Evolutionary conservation across 2,329 filamentous ascomycete species (phyloP).

Genomic region (Paraconiothyrium brasiliense): DNA sequence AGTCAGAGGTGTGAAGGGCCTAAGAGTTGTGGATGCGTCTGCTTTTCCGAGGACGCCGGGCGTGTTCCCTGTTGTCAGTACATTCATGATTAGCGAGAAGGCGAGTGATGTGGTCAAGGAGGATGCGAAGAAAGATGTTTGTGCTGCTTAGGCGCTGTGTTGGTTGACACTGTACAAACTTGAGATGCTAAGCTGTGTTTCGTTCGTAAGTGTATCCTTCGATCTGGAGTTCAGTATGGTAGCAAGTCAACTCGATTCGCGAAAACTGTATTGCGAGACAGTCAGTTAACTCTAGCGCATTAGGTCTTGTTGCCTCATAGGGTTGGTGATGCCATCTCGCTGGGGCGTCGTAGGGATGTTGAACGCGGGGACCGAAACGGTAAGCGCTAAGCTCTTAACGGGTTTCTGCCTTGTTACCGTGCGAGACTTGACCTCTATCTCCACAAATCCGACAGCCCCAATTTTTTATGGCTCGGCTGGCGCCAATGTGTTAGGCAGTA

Average conservation of each 20-base stretch:
- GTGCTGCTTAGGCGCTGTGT: conserved; percentile 5
- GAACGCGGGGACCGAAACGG: not conserved
- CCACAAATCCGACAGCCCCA: not conserved
- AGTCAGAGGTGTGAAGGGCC: conserved; percentile 63
- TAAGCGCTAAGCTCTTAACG: not conserved
- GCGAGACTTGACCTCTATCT: not conserved
- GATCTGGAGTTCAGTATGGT: no score
- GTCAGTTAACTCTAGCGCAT: no score
- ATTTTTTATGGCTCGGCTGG: not conserved
- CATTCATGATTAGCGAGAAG: conserved; percentile 49
- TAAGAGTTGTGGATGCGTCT: conserved; percentile 71
- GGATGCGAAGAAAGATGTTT: conserved; percentile 26
- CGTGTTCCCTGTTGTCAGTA: conserved; percentile 60
- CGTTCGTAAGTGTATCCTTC: no score
- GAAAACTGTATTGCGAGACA: no score
- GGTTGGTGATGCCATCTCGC: not conserved
- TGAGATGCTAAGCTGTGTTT: no score
- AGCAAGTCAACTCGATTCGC: no score
- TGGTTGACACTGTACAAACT: no score
- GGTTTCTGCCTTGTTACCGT: conserved; percentile 5
- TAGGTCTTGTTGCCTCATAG: no score
- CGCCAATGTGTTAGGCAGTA: not conserved
- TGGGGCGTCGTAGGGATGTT: not conserved
- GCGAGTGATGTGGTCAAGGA: conserved; percentile 26
- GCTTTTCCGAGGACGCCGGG: conserved; percentile 64